phyloP scores from a whole-genome alignment of 2,329 filamentous ascomycete species.

The Cadophora sp. region DNA sequence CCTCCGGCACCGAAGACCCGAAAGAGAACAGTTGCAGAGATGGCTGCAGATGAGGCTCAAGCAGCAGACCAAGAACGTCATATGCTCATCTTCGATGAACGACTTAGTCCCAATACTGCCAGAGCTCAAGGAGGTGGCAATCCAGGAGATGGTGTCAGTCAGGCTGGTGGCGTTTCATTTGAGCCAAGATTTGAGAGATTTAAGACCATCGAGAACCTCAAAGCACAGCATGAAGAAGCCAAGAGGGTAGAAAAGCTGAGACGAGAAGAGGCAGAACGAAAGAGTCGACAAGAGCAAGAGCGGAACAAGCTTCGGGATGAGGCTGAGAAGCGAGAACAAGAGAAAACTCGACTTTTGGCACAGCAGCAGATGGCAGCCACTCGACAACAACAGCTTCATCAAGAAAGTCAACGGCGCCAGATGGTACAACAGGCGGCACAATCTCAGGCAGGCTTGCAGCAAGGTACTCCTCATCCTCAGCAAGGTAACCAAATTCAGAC shows the following conservation, averaged over 20 bases:
- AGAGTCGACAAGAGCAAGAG: constrained; percentile 56
- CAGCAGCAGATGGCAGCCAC: constrained; percentile 45
- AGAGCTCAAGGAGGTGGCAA: constrained; percentile 64
- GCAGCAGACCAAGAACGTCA: constrained; percentile 89
- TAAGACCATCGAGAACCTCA: constrained; percentile 88
- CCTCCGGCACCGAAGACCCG: constrained; percentile 86
- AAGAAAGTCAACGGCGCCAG: constrained; percentile 45
- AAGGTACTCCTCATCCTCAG: constrained; percentile 36
- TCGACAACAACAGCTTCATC: constrained; percentile 48
- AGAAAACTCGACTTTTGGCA: constrained; percentile 43
- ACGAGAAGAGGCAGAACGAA: constrained; percentile 56
- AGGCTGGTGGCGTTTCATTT: constrained; percentile 74
- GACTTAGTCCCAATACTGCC: constrained; percentile 67
- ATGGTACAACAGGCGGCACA: constrained; percentile 37
- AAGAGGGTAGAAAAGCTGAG: constrained; percentile 77
- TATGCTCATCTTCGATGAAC: constrained; percentile 91
- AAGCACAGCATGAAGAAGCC: constrained; percentile 76
- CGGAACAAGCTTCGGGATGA: constrained; percentile 50
- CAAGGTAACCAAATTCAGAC: constrained; percentile 45
- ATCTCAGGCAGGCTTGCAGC: constrained; percentile 44
- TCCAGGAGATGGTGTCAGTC: constrained; percentile 72
- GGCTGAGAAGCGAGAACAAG: constrained; percentile 43
- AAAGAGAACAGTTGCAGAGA: constrained; percentile 92
- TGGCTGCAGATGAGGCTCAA: constrained; percentile 92
- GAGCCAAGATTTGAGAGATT: constrained; percentile 90